Base-by-base conservation (phyloP, 2,329 filamentous ascomycete species). In the Colletotrichum tanaceti region DNA sequence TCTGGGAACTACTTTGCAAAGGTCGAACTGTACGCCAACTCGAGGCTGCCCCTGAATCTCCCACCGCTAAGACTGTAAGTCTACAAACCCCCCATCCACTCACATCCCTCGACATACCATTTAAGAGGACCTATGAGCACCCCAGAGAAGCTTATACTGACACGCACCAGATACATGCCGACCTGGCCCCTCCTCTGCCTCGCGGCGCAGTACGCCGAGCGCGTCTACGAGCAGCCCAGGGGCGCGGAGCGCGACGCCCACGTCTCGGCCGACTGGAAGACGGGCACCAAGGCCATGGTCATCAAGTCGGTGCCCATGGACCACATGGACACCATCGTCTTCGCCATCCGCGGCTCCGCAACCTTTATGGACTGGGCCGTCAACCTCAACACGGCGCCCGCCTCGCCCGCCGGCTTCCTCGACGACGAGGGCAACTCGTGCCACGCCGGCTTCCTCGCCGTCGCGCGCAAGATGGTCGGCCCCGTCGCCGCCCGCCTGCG, bases 341-440 rank as follows among this genome's bases (percentile, higher is more conserved):
- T 97, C 74, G 93, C 93, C 16, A 92, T 97, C 70, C 88, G 93
- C 22, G 93, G 93, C 22, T 93, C 90, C 0, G 89, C 93, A 28
- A 91, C 88, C 7, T 92, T 96, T 73, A 89, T 92, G 82, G 93
- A 97, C 79, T 97, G 93, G 93, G 87, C 91, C 1, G 91, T 96
- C 53, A 97, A 97, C 77, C 85, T 96, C 62, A 88, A 92, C 58
- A 87, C 87, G 1, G 88, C 86, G 0, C 93, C 93, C 0, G 83
- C 86, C 0, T 84, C 88, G 1, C 92, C 93, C 0, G 76, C 75
- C 0, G 87, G 86, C 1, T 96, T 97, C 75, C 83, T 97, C 32
- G 93, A 97, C 74, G 93, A 97, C 73, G 78, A 84, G 0, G 89
- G 87, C 18, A 97, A 97, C 74, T 83, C 90, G 16, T 96, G 93